A percentile compares a stretch with the other conserved stretches of the same genome.
phyloP scores from a whole-genome alignment of 805 yeast genomes.

The Huiozyma naganishii region DNA sequence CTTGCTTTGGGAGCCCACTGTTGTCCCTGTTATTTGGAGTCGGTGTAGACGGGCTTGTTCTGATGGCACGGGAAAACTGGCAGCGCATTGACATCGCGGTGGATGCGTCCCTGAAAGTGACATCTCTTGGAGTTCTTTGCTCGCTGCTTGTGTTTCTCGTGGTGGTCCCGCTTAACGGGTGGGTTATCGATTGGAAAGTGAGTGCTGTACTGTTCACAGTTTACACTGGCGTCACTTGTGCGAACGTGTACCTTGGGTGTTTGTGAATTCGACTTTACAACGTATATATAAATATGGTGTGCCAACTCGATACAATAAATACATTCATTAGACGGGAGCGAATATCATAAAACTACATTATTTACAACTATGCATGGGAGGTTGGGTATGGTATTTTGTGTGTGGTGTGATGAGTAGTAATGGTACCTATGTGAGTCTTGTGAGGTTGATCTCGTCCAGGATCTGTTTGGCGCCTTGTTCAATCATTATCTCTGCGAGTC shows the following conservation, averaged over 20 bases:
- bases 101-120: constrained; percentile 29
- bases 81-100: constrained; percentile 28
- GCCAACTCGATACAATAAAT: background rate
- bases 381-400: too few species aligned
- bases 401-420: too few species aligned
- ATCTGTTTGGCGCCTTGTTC: constrained; percentile 75
- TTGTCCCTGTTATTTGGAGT: constrained; percentile 68
- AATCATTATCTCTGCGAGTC: constrained; percentile 56
- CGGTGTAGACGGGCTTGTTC: constrained; percentile 59
- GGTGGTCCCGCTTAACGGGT: constrained; percentile 35
- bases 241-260: background rate
- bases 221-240: background rate
- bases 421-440: too few species aligned
- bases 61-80: constrained; percentile 14
- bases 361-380: background rate
- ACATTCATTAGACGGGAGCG: background rate
- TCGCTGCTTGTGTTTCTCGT: constrained; percentile 31
- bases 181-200: constrained; percentile 35
- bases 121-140: constrained; percentile 32
- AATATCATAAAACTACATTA: background rate
- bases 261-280: too few species aligned
- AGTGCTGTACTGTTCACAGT: constrained; percentile 26
- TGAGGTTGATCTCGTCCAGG: constrained; percentile 64
- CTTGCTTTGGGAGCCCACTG: constrained; percentile 90
- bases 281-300: background rate